Evolutionary conservation across 441 rosid species (phyloP).

Genomic region (California macrophylla): DNA sequence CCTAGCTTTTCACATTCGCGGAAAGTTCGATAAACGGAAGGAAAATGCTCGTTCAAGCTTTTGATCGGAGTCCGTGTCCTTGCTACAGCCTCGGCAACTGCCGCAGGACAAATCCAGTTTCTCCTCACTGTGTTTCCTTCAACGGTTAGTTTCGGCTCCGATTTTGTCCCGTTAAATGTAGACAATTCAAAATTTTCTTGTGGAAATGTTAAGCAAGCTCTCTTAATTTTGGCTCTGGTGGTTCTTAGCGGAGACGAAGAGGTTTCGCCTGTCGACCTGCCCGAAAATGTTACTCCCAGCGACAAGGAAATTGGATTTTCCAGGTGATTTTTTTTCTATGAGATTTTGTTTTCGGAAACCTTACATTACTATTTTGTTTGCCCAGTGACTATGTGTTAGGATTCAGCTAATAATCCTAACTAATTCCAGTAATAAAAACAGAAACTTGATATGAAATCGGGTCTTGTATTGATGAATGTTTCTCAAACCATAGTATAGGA

Average conservation of each 20-base stretch:
- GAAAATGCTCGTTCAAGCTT: conserved; percentile 25
- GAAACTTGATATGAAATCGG: no score
- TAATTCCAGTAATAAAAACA: no score
- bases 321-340: not conserved
- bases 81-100: conserved; percentile 7
- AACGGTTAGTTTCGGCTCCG: conserved; percentile 20
- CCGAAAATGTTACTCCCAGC: not conserved
- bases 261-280: not conserved
- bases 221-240: not conserved
- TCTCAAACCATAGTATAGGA: no score
- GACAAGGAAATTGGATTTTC: not conserved
- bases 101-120: not conserved
- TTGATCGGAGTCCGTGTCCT: conserved; percentile 11
- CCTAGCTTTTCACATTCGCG: not conserved
- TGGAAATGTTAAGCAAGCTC: not conserved
- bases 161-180: not conserved
- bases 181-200: not conserved
- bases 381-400: no score
- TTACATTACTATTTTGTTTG: not conserved
- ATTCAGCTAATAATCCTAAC: no score
- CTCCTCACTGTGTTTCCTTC: conserved; percentile 7
- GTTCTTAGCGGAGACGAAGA: conserved; percentile 4
- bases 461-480: no score
- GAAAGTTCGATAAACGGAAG: not conserved
- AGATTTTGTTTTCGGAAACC: not conserved